Evolutionary conservation across 208 protist species (phyloP), one percentile per base, ranked within the genome.

Genomic region (Leishmania guyanensis): DNA sequence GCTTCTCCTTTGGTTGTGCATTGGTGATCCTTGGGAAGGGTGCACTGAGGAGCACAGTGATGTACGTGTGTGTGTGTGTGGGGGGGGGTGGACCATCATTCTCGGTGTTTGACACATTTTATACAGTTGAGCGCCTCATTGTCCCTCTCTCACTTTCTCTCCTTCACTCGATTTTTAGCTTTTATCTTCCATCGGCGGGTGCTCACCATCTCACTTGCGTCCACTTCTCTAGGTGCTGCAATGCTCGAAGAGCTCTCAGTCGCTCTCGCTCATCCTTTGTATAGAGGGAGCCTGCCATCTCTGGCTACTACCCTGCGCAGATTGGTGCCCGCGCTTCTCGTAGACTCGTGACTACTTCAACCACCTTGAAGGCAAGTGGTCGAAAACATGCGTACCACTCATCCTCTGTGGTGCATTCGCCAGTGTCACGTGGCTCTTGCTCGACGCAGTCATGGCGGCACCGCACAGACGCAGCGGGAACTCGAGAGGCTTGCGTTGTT

Each of bases 371-470:
- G n/a, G 36, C 26, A 10, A 36, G 20, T 54, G 22, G 3, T 6
- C 20, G 20, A 20, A 53, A 26, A 8, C 46, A 76, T 76, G 72
- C 72, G 72, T 14, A 43, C 72, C 72, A 14, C 48, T 17, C 33
- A 64, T 33, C n/a, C 51, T 26, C 72, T 76, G 51, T 33, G 51
- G 20, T 54, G 72, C 51, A 12, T 76, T 62, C 72, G 72, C 53
- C n/a, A 9, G 10, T 26, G 51, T 8, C 46, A 62, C 17, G 10
- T 43, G 10, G n/a, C 22, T 46, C 33, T 56, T 22, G 83, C 83
- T 9, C 86, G 86, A 17, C 86, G 78, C 22, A 84, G 86, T 3
- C 86, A 90, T 54, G 86, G 86, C 54, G 86, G 86, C 48, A 64
- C 65, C 6, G 69, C 33, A 16, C 81, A 87, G 29, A 65, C 78